phyloP scores from a whole-genome alignment of 225 moss, liverwort and hornwort species.

The Asterella californica region DNA sequence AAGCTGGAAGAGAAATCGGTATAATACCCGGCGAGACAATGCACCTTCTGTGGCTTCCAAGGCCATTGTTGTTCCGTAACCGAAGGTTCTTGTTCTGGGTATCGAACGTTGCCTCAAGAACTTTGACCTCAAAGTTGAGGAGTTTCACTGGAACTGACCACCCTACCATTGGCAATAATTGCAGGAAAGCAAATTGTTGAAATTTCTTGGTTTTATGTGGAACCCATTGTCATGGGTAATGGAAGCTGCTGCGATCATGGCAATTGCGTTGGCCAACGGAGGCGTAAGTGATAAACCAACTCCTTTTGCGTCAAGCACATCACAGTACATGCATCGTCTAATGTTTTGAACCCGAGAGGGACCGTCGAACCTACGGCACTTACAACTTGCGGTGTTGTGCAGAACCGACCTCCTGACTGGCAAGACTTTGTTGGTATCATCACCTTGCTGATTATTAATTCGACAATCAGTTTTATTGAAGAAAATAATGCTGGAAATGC shows the following conservation, averaged over 20 bases:
- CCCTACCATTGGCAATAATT: background rate
- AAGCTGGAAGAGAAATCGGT: slow-evolving; percentile 35
- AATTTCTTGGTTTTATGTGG: slow-evolving; percentile 55
- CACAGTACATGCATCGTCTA: background rate
- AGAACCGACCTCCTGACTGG: slow-evolving; percentile 45
- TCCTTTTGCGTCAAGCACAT: background rate
- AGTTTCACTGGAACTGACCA: background rate
- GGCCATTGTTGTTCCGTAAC: background rate
- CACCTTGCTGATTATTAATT: slow-evolving; percentile 44
- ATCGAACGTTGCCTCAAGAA: background rate
- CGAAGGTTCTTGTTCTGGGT: background rate
- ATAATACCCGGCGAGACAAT: background rate
- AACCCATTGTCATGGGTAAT: slow-evolving; percentile 51
- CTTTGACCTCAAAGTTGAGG: background rate
- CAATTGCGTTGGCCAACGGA: slow-evolving; percentile 47
- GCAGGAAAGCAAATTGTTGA: slow-evolving; percentile 49
- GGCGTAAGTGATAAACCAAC: slow-evolving; percentile 19
- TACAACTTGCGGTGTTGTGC: background rate
- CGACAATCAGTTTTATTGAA: slow-evolving; percentile 49
- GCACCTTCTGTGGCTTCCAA: background rate
- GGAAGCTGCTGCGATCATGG: slow-evolving; percentile 52
- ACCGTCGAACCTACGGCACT: background rate
- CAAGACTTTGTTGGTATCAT: slow-evolving; percentile 48
- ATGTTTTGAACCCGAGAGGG: background rate
- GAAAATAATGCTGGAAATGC: slow-evolving; percentile 52